Conservation (phyloP, 257 asterid genomes). For the Coffea canephora region DNA sequence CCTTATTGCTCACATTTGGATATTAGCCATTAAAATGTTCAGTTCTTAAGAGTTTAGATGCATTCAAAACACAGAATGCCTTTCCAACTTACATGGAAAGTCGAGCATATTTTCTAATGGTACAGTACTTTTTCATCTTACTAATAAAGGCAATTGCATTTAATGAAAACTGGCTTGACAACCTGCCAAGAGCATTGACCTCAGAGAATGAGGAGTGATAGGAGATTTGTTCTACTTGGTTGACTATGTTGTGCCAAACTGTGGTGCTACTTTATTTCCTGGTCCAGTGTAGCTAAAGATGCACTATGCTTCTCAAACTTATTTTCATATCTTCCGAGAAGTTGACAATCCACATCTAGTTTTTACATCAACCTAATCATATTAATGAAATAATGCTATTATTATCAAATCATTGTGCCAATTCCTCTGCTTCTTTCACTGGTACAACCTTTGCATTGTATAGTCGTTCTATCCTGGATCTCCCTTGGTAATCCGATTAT, state of each 20-base stretch:
- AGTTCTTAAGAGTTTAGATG: not conserved
- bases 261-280: not conserved
- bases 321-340: not conserved
- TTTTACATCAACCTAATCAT: not conserved
- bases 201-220: not conserved
- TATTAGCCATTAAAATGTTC: not conserved
- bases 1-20: not conserved
- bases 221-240: not conserved
- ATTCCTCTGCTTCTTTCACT: not conserved
- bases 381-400: not conserved
- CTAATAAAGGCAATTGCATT: not conserved
- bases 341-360: not conserved
- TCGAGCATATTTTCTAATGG: not conserved
- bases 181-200: not conserved
- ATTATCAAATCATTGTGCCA: too few species aligned
- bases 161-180: too few species aligned
- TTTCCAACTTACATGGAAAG: not conserved
- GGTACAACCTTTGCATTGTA: not conserved
- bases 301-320: not conserved
- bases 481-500: not conserved
- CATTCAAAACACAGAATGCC: not conserved
- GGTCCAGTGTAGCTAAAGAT: not conserved
- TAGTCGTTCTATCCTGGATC: not conserved
- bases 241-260: not conserved
- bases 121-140: not conserved